Conservation (phyloP, 257 asterid genomes). For the Solanum chmielewskii region DNA sequence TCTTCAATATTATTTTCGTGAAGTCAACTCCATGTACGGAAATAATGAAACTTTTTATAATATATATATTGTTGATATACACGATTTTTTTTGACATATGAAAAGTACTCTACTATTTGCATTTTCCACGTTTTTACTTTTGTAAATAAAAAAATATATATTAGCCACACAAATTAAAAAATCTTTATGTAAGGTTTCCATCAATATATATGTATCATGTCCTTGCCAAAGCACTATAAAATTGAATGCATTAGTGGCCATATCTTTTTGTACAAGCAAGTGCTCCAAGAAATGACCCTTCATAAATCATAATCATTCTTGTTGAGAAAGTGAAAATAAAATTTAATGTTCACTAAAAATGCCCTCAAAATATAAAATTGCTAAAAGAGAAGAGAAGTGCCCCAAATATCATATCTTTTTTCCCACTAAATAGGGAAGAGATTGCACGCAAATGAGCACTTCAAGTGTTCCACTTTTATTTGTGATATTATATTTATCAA, state of each 20-base stretch:
- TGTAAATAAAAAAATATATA: neutral
- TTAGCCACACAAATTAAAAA: neutral
- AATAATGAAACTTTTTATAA: neutral
- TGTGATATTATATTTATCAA: no score
- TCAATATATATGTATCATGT: neutral
- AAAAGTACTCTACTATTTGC: neutral
- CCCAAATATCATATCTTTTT: neutral
- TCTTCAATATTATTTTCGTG: neutral
- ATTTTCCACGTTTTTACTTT: neutral
- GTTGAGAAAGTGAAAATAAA: neutral
- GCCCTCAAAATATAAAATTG: neutral
- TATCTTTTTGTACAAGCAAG: neutral
- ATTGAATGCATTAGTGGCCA: neutral
- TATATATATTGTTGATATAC: no score
- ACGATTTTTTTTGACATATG: neutral
- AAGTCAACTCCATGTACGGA: neutral
- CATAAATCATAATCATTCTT: neutral
- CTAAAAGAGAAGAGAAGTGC: neutral
- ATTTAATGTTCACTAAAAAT: neutral
- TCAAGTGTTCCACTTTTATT: neutral
- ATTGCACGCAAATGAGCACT: neutral
- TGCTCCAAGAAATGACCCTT: neutral
- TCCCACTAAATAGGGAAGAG: neutral
- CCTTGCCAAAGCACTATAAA: neutral
- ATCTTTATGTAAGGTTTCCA: neutral